These are phyloP conservation scores for Solanum pimpinellifolium DNA, from an alignment of 257 asterid species.

Conservation along the genomic window DNA sequence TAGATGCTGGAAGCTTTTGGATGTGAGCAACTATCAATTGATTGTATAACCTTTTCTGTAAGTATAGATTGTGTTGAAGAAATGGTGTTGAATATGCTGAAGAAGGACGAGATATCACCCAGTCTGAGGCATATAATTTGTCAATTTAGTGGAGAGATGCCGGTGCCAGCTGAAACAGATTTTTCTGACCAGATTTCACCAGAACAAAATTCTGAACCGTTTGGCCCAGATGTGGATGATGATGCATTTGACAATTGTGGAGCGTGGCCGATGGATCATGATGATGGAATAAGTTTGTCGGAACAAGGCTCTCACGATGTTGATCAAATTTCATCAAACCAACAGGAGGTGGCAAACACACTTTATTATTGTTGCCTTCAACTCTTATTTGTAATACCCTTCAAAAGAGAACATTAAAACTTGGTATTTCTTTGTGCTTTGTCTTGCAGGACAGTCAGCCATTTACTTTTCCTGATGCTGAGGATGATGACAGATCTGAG, in stretches of 20 bases:
- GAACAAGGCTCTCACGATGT: conserved; percentile 44
- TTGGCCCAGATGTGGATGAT: conserved; percentile 23
- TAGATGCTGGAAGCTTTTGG: neutral
- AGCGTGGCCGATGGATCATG: conserved; percentile 59
- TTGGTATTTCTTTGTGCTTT: neutral
- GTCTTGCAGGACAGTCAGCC: conserved; percentile 45
- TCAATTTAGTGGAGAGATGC: conserved; percentile 53
- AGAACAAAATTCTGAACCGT: conserved; percentile 28
- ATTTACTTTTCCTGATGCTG: conserved; percentile 28
- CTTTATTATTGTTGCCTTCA: neutral
- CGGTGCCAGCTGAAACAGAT: conserved; percentile 40
- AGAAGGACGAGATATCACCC: conserved; percentile 64
- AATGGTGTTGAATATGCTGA: conserved; percentile 58
- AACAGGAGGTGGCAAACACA: conserved; percentile 23
- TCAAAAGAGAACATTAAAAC: neutral
- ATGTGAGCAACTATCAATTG: neutral
- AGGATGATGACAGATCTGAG: conserved; percentile 47
- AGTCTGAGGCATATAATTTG: conserved; percentile 54
- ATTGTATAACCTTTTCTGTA: neutral
- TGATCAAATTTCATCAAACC: conserved; percentile 34
- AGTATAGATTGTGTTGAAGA: conserved; percentile 51
- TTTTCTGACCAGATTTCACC: conserved; percentile 26
- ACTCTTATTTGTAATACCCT: neutral
- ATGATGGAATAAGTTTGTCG: conserved; percentile 41
- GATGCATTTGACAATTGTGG: conserved; percentile 38